phyloP scores from a whole-genome alignment of 441 rosid species.

The Eruca vesicaria region DNA sequence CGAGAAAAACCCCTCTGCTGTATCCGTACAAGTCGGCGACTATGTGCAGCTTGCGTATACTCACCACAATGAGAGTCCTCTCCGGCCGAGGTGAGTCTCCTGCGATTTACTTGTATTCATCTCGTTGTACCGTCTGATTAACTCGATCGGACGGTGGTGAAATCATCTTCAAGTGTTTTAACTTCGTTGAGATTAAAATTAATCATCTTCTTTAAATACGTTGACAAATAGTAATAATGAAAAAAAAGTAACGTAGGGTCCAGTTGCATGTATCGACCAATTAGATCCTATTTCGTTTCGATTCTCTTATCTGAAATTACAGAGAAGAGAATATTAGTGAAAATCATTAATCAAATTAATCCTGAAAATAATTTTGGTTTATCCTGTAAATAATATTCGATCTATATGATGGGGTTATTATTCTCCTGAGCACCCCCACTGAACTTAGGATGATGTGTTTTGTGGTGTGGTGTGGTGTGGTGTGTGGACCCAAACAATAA shows the following conservation, averaged over 20 bases:
- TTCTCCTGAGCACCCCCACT: not conserved
- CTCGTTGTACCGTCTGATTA: no score
- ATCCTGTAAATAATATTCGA: not conserved
- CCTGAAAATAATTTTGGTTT: not conserved
- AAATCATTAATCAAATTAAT: not conserved
- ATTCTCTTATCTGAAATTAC: conserved; percentile 9
- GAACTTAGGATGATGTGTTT: conserved; percentile 14
- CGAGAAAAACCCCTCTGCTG: conserved; percentile 54
- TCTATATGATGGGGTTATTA: not conserved
- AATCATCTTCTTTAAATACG: not conserved
- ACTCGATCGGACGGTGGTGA: conserved; percentile 18
- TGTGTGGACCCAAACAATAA: conserved; percentile 21
- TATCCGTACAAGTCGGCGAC: conserved; percentile 70
- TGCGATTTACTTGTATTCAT: not conserved
- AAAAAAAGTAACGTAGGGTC: not conserved
- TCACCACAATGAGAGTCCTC: conserved; percentile 65
- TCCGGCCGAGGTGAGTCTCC: conserved; percentile 71
- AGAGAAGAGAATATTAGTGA: not conserved
- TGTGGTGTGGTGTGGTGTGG: not conserved
- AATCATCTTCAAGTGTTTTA: conserved; percentile 4
- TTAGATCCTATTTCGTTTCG: not conserved
- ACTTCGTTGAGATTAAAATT: not conserved
- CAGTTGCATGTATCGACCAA: conserved; percentile 8
- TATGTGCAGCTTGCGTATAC: conserved; percentile 72
- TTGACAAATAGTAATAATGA: not conserved